Percentiles rank a stretch among this genome's conserved stretches.
phyloP scores from a whole-genome alignment of 2,329 filamentous ascomycete genomes.

The Trichoderma sp. region DNA sequence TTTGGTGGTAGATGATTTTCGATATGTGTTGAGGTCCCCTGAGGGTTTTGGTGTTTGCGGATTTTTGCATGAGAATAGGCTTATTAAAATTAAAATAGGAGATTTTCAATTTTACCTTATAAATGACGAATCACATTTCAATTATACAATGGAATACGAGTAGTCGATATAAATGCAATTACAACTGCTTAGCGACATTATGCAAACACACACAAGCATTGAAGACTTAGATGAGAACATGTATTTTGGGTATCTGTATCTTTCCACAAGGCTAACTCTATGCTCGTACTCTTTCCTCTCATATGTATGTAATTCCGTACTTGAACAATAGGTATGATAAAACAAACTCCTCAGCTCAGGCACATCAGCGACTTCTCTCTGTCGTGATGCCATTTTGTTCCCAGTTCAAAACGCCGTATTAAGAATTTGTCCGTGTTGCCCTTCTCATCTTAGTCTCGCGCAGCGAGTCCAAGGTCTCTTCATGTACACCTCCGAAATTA shows the following conservation, averaged over 20 bases:
- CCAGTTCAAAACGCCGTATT: not conserved
- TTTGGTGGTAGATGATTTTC: not conserved
- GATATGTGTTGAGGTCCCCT: not conserved
- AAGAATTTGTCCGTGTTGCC: not conserved
- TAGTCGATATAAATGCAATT: not conserved
- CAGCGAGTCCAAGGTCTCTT: not conserved
- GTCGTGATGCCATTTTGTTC: not conserved
- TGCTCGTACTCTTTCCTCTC: not conserved
- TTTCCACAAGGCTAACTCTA: not conserved
- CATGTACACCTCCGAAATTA: not conserved
- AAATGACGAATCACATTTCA: not conserved
- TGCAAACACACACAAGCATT: not conserved
- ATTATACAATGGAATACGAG: fast-evolving
- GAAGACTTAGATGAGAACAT: not conserved
- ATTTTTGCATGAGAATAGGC: not conserved
- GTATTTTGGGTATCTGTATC: not conserved
- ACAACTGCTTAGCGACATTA: not conserved
- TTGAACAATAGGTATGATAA: not conserved
- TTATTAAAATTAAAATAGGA: not conserved
- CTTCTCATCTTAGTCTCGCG: not conserved
- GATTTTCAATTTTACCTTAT: not conserved
- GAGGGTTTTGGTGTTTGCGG: not conserved
- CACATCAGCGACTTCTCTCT: not conserved
- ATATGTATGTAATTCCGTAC: not conserved
- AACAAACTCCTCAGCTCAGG: not conserved